Evolutionary conservation across 1,284 basidiomycete genomes (phyloP), one percentile per base, ranked within the genome.

Genomic region (Microstroma glucosiphilum): DNA sequence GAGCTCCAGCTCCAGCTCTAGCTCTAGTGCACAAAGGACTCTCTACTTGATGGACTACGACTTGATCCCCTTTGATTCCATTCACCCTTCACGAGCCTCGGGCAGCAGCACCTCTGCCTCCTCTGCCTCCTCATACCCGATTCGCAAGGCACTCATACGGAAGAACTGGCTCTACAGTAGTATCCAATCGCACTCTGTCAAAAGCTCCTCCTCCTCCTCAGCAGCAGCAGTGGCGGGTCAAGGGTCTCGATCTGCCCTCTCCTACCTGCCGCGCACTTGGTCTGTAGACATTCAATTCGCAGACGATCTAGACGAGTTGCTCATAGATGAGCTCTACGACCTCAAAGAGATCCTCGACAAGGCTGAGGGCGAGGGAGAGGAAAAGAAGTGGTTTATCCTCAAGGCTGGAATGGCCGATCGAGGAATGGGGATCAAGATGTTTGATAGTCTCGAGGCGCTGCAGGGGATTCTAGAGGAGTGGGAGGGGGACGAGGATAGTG

Each of bases 321-420:
- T 93, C 84, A 81, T 86, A 56, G 94, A 98, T 78, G 96, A 98
- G 65, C 83, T 98, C 26, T 98, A 88, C 83, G 92, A 96, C 60
- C 84, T 98, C 11, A 85, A 84, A 1, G 81, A 85, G 60, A 82
- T 83, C 30, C 83, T 96, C 40, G 60, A 68, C 8, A 41, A 40
- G 1, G 64, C 64, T 17, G 68, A 68, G n/a, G 51, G 58, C 11
- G 57, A 69, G 13, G 72, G 69, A 0, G 78, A 77, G 8, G 69
- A 75, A 19, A 25, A 54, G 23, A 51, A 60, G 43, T 79, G 77
- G 77, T 77, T 72, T 59, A 78, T 79, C n/a, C 58, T 98, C 59
- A 99, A 99, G 81, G 93, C 96, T 43, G 92, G 92, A 12, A 96
- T 99, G 89, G 89, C 93, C 0, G 94, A 98, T 82, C 85, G 92